Conservation (phyloP, 805 yeast species). For the Sugiyamaella qingdaonensis region DNA sequence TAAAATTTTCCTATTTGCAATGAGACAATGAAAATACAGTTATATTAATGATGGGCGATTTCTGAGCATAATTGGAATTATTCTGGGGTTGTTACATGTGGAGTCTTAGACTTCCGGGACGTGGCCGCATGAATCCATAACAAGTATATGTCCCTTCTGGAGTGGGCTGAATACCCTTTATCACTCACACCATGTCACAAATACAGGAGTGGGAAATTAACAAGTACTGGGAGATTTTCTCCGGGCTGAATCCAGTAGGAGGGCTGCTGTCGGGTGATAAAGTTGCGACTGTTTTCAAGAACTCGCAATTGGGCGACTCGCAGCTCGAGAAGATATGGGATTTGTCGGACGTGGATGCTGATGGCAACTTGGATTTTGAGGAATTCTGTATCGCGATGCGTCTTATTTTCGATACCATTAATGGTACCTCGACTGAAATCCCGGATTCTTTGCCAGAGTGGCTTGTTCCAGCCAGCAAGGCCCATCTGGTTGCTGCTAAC, state of each 20-base stretch:
- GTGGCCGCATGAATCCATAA: too few species aligned
- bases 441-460: slow-evolving; percentile 82
- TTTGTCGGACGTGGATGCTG: slow-evolving; percentile 80
- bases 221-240: slow-evolving; percentile 96
- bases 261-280: slow-evolving; percentile 81
- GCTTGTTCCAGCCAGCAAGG: slow-evolving; percentile 88
- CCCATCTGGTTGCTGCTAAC: slow-evolving; percentile 81
- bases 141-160: too few species aligned
- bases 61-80: too few species aligned
- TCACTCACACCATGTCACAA: slow-evolving; percentile 33
- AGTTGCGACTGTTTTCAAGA: slow-evolving; percentile 80
- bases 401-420: slow-evolving; percentile 83
- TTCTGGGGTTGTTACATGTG: too few species aligned
- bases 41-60: too few species aligned
- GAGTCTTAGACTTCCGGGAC: too few species aligned
- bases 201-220: slow-evolving; percentile 93
- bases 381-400: slow-evolving; percentile 98
- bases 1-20: too few species aligned
- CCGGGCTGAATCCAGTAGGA: slow-evolving; percentile 76
- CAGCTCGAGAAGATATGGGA: slow-evolving; percentile 86
- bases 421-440: slow-evolving; percentile 56
- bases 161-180: not conserved
- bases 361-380: slow-evolving; percentile 89
- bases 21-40: too few species aligned
- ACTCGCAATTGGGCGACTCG: slow-evolving; percentile 76